Conservation (phyloP, 169 alveolate genomes). For the Prorocentrum cordatum region DNA sequence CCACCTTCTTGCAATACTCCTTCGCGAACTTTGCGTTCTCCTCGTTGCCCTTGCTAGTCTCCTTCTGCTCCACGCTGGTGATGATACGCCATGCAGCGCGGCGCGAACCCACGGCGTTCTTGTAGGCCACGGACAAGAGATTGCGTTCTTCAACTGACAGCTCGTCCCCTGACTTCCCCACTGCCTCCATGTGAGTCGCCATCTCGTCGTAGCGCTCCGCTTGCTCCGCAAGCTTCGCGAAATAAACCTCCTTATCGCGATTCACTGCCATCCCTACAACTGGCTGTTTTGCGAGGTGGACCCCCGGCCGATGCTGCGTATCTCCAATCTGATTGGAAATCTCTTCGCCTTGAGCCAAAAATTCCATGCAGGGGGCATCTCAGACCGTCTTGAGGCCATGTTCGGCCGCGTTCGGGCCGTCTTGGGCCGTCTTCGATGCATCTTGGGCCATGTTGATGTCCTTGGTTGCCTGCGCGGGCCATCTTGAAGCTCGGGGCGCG, state of each 20-base stretch:
- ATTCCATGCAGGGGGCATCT: no score
- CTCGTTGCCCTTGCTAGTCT: constrained; percentile 88
- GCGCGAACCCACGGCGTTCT: constrained; percentile 95
- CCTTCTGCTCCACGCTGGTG: constrained; percentile 73
- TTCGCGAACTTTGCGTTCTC: constrained; percentile 85
- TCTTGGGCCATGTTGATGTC: no score
- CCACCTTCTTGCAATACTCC: constrained; percentile 88
- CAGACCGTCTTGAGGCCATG: no score
- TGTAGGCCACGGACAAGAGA: constrained; percentile 92
- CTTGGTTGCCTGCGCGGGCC: no score
- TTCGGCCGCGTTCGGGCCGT: no score
- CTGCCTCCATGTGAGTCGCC: constrained; percentile 35
- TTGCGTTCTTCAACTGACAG: constrained; percentile 71
- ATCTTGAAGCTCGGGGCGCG: no score
- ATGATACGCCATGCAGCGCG: constrained; percentile 91
- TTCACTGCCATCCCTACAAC: no score
- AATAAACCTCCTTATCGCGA: constrained; percentile 75
- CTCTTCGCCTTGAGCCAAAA: no score
- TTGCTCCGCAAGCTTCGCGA: constrained; percentile 97
- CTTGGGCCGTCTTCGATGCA: no score
- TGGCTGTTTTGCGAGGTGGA: no score
- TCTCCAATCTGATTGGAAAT: no score
- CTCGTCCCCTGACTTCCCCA: background rate
- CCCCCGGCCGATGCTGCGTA: no score
- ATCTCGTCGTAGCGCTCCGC: constrained; percentile 97